phyloP scores from a whole-genome alignment of 169 alveolate species.

The Eimeria falciformis region DNA sequence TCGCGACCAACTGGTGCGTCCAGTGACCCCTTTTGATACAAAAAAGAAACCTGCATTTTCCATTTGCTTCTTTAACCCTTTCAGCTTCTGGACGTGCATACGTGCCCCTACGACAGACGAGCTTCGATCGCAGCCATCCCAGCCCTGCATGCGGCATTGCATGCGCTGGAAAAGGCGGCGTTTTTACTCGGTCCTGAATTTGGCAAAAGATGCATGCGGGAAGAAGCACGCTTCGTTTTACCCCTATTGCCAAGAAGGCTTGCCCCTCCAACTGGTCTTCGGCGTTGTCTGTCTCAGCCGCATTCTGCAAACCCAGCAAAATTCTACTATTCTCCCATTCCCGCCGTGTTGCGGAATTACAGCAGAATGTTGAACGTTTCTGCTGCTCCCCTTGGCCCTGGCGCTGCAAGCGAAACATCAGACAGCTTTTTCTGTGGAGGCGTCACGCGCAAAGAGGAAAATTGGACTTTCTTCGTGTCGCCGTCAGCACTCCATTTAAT shows the following conservation, averaged over 20 bases:
- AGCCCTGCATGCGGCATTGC: neutral
- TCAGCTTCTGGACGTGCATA: slow-evolving; percentile 24
- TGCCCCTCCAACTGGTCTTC: no score
- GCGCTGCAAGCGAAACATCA: slow-evolving; percentile 27
- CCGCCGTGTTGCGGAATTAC: slow-evolving; percentile 20
- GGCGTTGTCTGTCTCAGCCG: no score
- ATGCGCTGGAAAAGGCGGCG: neutral
- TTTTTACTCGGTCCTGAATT: neutral
- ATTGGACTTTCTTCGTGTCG: neutral
- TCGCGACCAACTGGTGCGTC: neutral
- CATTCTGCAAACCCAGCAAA: no score
- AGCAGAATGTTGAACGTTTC: neutral
- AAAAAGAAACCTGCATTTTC: neutral
- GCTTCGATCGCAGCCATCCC: neutral
- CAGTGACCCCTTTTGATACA: neutral
- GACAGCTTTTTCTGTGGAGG: slow-evolving; percentile 24
- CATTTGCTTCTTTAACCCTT: neutral
- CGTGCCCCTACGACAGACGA: slow-evolving; percentile 5
- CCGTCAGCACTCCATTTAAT: neutral
- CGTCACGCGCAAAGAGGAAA: neutral
- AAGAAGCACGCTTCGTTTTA: no score
- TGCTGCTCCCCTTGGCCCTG: neutral
- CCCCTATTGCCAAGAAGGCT: no score
- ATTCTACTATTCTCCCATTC: neutral
- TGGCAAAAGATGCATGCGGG: neutral